These are phyloP conservation scores for Conticribra weissflogii DNA, from an alignment of 108 stramenopile species.

Conservation along the genomic window DNA sequence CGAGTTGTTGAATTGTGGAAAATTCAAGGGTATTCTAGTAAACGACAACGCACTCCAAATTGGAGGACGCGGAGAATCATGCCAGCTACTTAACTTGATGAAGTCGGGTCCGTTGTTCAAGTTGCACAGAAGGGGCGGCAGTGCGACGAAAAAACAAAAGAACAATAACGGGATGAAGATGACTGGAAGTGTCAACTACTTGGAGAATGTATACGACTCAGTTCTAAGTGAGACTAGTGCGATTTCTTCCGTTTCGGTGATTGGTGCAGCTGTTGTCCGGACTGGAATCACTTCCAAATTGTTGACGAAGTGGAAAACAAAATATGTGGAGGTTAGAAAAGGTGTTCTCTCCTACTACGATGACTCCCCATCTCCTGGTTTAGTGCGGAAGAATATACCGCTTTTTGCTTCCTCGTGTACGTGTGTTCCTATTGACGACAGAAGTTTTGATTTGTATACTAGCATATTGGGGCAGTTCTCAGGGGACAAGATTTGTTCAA, in stretches of 20 bases:
- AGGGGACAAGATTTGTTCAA: not conserved
- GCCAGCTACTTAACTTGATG: not conserved
- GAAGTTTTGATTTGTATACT: not conserved
- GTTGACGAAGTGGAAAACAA: not conserved
- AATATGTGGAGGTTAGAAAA: not conserved
- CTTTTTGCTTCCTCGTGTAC: not conserved
- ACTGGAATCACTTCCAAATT: not conserved
- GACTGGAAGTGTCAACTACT: not conserved
- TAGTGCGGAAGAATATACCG: not conserved
- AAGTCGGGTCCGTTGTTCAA: not conserved
- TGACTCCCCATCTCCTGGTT: not conserved
- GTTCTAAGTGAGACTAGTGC: no score
- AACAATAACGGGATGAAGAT: not conserved
- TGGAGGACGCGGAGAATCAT: not conserved
- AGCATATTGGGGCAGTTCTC: not conserved
- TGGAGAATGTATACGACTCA: no score
- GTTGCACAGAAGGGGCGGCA: not conserved
- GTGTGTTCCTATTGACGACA: not conserved
- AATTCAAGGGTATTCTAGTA: not conserved
- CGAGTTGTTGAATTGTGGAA: not conserved
- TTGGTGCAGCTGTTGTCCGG: not conserved
- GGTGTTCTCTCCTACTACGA: not conserved
- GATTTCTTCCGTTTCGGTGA: not conserved
- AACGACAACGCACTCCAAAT: not conserved
- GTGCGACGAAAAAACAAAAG: not conserved